These are phyloP conservation scores for Kodamaea sagamina DNA, from an alignment of 805 yeast genomes.

Conservation along the genomic window DNA sequence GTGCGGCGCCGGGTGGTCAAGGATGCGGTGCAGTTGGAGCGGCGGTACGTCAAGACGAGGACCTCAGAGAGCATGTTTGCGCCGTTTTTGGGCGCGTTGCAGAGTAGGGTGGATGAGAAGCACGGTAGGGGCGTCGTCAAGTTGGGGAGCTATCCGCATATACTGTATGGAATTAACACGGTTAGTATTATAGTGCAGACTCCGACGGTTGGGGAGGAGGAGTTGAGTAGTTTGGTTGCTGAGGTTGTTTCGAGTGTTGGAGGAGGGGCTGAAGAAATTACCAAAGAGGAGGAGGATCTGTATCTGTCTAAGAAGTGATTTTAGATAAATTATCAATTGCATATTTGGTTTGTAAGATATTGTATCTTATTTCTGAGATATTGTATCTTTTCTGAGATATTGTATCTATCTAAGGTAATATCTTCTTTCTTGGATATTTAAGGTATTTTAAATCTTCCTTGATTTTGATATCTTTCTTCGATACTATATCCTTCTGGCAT, in stretches of 20 bases:
- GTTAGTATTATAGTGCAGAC: constrained; percentile 70
- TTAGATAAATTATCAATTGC: too few relatives aligned
- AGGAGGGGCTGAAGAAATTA: constrained; percentile 56
- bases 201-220: constrained; percentile 26
- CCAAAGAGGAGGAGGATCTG: constrained; percentile 55
- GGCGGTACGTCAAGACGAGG: constrained; percentile 64
- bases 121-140: constrained; percentile 48
- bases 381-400: too few relatives aligned
- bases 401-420: too few relatives aligned
- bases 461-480: too few relatives aligned
- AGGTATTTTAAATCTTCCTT: too few relatives aligned
- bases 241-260: constrained; percentile 48
- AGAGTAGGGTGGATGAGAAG: constrained; percentile 32
- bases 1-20: constrained; percentile 29
- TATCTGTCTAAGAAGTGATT: too few relatives aligned
- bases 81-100: constrained; percentile 56
- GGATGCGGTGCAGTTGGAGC: constrained; percentile 20
- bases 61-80: constrained; percentile 70
- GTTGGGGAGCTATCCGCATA: constrained; percentile 86
- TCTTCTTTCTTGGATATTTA: too few relatives aligned
- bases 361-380: too few relatives aligned
- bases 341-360: too few relatives aligned
- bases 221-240: constrained; percentile 47
- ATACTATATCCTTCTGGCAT: too few relatives aligned
- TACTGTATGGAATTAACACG: constrained; percentile 61